Conservation (phyloP, 1,284 basidiomycete genomes). For the Vanrija sp. region DNA sequence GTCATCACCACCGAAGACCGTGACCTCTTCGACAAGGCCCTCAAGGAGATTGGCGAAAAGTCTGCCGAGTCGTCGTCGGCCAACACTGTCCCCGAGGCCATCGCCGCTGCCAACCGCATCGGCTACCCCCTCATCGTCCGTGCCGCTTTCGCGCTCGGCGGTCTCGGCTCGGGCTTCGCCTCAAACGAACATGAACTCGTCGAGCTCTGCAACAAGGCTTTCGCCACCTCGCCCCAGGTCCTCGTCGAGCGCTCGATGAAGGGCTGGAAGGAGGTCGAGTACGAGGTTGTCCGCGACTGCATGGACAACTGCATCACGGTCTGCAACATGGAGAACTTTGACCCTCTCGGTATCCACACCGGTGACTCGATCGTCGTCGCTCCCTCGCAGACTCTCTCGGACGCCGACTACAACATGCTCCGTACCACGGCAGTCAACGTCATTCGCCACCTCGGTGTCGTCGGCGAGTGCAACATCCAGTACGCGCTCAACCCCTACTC, state of each 20-base stretch:
- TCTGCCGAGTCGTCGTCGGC: slow-evolving; percentile 83
- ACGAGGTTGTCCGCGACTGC: slow-evolving; percentile 98
- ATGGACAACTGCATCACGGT: slow-evolving; percentile 92
- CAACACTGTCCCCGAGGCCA: slow-evolving; percentile 71
- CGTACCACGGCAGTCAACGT: slow-evolving; percentile 97
- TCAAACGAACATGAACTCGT: slow-evolving; percentile 81
- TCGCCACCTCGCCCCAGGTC: slow-evolving; percentile 95
- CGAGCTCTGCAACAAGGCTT: slow-evolving; percentile 85
- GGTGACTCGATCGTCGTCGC: slow-evolving; percentile 99
- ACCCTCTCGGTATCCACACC: slow-evolving; percentile 96
- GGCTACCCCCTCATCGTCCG: slow-evolving; percentile 98
- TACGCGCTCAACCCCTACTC: slow-evolving; percentile 94
- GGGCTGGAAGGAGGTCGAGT: slow-evolving; percentile 99
- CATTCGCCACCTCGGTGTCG: slow-evolving; percentile 92
- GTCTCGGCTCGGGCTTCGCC: slow-evolving; percentile 91
- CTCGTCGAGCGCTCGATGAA: slow-evolving; percentile 99
- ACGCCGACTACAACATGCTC: slow-evolving; percentile 97
- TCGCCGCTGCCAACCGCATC: slow-evolving; percentile 76
- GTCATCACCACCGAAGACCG: slow-evolving; percentile 97
- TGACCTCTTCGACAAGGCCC: slow-evolving; percentile 88
- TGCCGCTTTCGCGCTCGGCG: slow-evolving; percentile 93
- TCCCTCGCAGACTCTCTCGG: slow-evolving; percentile 96
- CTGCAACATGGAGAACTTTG: slow-evolving; percentile 99
- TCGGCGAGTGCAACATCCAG: slow-evolving; percentile 97
- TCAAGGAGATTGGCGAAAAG: slow-evolving; percentile 93